These are phyloP conservation scores for Gastroboletus turbinatus DNA, from an alignment of 1,284 basidiomycete genomes.

Conservation along the genomic window DNA sequence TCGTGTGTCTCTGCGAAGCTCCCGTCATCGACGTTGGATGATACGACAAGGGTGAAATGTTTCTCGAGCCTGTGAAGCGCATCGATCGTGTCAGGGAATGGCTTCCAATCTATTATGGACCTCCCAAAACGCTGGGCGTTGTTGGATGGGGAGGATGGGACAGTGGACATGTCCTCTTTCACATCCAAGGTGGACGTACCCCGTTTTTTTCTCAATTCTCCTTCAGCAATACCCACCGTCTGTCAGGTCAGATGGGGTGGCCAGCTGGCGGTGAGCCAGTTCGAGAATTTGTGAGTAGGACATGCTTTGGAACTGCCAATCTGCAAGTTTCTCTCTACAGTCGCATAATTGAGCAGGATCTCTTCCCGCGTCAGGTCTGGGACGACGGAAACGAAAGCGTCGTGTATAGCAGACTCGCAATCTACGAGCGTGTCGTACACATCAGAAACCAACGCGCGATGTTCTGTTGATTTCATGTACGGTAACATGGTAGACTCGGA, in stretches of 20 bases:
- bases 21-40: conserved; percentile 70
- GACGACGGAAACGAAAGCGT: conserved; percentile 53
- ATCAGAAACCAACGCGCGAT: conserved; percentile 54
- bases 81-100: conserved; percentile 63
- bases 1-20: conserved; percentile 62
- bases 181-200: conserved; percentile 7
- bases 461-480: conserved; percentile 13
- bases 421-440: conserved; percentile 73
- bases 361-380: conserved; percentile 46
- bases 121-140: conserved; percentile 45
- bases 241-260: conserved; percentile 5
- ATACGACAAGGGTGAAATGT: conserved; percentile 64
- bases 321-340: conserved; percentile 59
- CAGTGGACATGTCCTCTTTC: conserved; percentile 20
- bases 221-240: not conserved
- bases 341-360: conserved; percentile 50
- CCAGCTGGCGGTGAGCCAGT: conserved; percentile 35
- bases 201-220: not conserved
- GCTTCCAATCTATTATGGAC: conserved; percentile 59
- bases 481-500: not conserved
- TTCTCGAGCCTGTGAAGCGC: conserved; percentile 60
- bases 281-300: conserved; percentile 60
- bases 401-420: conserved; percentile 68
- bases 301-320: conserved; percentile 53
- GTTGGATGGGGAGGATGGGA: conserved; percentile 9